Evolutionary conservation across 768 basidiomycete genomes (phyloP).

Genomic region (Lactifluus volemus): DNA sequence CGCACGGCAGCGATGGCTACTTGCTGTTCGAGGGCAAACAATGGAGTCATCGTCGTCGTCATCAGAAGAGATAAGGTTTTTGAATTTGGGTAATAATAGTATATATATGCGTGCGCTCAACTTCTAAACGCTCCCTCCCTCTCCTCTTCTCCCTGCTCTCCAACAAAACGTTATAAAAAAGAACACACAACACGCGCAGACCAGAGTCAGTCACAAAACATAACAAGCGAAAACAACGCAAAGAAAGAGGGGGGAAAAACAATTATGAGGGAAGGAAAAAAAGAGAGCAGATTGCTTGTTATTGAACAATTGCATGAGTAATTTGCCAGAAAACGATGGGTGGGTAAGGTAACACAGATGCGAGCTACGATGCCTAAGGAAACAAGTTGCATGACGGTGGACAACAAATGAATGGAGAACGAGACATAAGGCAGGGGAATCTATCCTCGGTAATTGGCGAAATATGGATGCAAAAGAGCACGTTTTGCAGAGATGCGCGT

Average conservation of each 20-base stretch:
- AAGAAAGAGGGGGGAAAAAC: neutral
- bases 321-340: conserved; percentile 4
- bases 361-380: conserved; percentile 10
- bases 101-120: neutral
- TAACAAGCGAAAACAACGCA: neutral
- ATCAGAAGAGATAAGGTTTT: too few relatives aligned
- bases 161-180: neutral
- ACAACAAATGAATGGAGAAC: neutral
- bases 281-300: conserved; percentile 12
- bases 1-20: conserved; percentile 84
- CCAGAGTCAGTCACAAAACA: neutral
- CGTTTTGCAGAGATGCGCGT: conserved; percentile 85
- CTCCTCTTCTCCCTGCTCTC: neutral
- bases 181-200: neutral
- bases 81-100: too few relatives aligned
- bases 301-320: conserved; percentile 19
- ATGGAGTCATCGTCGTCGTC: neutral
- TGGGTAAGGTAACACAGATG: conserved; percentile 18
- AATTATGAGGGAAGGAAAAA: neutral
- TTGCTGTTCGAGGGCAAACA: conserved; percentile 60
- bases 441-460: conserved; percentile 36
- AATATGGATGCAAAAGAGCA: conserved; percentile 42
- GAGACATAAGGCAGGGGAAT: neutral
- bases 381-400: conserved; percentile 5
- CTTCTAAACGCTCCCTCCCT: neutral